phyloP scores from a whole-genome alignment of 208 protist genomes.

The Entamoeba moshkovskii region DNA sequence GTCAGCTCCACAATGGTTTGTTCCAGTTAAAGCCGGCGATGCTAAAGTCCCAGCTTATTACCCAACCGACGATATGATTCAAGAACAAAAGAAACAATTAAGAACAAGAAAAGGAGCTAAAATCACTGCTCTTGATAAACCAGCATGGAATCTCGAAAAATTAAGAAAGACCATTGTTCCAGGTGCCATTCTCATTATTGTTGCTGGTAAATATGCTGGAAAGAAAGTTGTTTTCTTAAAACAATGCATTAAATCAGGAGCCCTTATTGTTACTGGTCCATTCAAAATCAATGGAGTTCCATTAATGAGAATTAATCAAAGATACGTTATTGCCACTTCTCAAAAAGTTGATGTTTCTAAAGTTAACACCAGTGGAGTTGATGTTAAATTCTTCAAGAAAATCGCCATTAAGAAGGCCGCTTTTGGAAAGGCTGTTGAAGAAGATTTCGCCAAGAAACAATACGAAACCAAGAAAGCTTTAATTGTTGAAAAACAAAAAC shows the following conservation, averaged over 20 bases:
- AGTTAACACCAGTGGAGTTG: slow-evolving; percentile 52
- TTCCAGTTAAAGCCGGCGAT: not conserved
- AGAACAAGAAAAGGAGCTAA: not conserved
- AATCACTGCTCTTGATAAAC: not conserved
- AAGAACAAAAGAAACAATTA: not conserved
- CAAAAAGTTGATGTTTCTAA: slow-evolving; percentile 76
- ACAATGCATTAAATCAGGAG: slow-evolving; percentile 71
- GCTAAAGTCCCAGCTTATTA: not conserved
- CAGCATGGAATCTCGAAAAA: not conserved
- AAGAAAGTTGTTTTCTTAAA: slow-evolving; percentile 88
- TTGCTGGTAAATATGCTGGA: slow-evolving; percentile 80
- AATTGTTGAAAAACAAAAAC: slow-evolving; percentile 50
- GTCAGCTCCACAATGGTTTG: not conserved
- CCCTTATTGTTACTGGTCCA: slow-evolving; percentile 75
- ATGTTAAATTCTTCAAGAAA: not conserved
- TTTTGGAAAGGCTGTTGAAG: slow-evolving; percentile 43
- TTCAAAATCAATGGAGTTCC: slow-evolving; percentile 85
- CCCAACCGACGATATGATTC: not conserved
- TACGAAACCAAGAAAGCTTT: slow-evolving; percentile 23
- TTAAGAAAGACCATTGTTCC: slow-evolving; percentile 30
- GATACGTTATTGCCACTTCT: slow-evolving; percentile 87
- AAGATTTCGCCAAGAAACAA: slow-evolving; percentile 37
- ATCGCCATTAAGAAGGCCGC: slow-evolving; percentile 35
- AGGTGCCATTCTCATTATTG: slow-evolving; percentile 77
- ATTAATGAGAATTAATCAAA: slow-evolving; percentile 79